Percentiles rank a stretch among this genome's conserved stretches.
Evolutionary conservation across 1,284 basidiomycete genomes (phyloP).

Genomic region (Ceratobasidium sp.): DNA sequence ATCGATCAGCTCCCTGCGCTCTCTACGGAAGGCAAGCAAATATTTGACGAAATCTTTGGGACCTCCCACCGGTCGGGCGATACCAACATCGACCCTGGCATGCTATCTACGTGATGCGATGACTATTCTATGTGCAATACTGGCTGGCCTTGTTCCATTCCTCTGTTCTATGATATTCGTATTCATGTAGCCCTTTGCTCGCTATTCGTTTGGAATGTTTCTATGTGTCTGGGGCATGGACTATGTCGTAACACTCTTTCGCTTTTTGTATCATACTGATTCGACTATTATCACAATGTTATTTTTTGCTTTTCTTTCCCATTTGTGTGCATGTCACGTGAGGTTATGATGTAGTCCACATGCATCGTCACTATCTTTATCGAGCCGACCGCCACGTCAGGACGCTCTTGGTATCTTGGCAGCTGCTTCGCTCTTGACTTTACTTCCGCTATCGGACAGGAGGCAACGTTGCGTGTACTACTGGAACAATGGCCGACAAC

Average conservation of each 20-base stretch:
- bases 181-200: constrained; percentile 42
- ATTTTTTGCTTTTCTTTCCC: constrained; percentile 14
- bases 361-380: constrained; percentile 33
- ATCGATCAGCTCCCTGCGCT: constrained; percentile 72
- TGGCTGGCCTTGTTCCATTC: not conserved
- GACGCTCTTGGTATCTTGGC: not conserved
- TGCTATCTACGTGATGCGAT: constrained; percentile 71
- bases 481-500: constrained; percentile 28
- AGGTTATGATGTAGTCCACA: not conserved
- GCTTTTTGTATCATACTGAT: constrained; percentile 38
- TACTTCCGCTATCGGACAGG: too few relatives aligned
- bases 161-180: constrained; percentile 24
- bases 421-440: too few relatives aligned
- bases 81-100: constrained; percentile 69
- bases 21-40: constrained; percentile 76
- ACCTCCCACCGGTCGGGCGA: constrained; percentile 60
- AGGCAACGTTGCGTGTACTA: not conserved
- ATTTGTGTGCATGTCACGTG: constrained; percentile 15
- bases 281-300: constrained; percentile 39
- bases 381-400: constrained; percentile 34
- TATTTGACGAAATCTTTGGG: constrained; percentile 80
- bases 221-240: constrained; percentile 31
- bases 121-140: not conserved
- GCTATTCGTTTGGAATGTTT: constrained; percentile 30
- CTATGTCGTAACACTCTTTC: constrained; percentile 35